Evolutionary conservation across 2,329 filamentous ascomycete species (phyloP), one percentile per base, ranked within the genome.

Genomic region (Nigrospora oryzae): DNA sequence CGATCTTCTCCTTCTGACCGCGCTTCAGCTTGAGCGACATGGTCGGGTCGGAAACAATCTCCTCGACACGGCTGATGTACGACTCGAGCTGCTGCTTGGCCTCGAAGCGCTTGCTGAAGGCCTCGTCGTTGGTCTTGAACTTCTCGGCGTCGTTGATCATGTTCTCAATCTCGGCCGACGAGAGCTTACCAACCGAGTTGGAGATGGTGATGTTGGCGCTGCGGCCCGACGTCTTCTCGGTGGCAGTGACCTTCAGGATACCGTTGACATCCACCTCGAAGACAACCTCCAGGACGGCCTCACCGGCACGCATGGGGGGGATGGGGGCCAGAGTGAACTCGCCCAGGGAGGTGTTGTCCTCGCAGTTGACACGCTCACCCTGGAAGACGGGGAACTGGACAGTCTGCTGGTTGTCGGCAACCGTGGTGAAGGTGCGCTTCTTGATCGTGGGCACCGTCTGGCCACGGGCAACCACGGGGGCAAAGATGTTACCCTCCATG

Each of bases 191-290:
- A 62, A 98, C 91, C 49, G 93, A 95, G 83, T 98, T 98, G 73
- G 88, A 89, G 73, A 98, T 98, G 67, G 93, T 98, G 70, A 98
- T 98, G 83, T 98, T 98, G 73, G 93, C 93, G 64, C 80, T 93
- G 68, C 93, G 90, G 63, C 93, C 93, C 32, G 93, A 95, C 58
- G 89, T 91, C 84, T 98, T 98, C 82, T 98, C 93, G 40, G 91
- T 96, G 56, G 93, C 93, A 52, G 91, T 97, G 63, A 97, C 93
- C 84, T 98, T 98, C 56, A 98, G 84, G 68, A 96, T 95, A 84
- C 93, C 93, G 79, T 98, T 98, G 80, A 96, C 93, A 59, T 98
- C 93, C 64, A 98, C 93, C 77, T 98, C 93, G 73, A 98, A 97
- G 68, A 97, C 89, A 58, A 91, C 87, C 75, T 98, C 93, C 38